Evolutionary conservation across 345 rosid species (phyloP).

Genomic region (Gossypium mustelinum): DNA sequence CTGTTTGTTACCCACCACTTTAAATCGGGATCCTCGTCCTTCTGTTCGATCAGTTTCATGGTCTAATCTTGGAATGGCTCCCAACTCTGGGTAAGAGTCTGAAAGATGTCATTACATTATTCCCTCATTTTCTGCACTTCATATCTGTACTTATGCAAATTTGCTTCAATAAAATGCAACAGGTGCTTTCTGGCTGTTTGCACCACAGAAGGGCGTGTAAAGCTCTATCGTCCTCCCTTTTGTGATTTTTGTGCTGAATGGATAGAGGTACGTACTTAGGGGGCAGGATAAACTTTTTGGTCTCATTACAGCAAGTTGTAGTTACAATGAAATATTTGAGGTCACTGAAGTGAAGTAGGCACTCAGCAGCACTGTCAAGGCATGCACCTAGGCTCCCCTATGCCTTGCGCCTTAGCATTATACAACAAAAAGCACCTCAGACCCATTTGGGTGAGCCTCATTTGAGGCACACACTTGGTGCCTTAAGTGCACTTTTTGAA

Average conservation of each 20-base stretch:
- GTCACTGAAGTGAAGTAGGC: background rate
- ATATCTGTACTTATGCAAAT: background rate
- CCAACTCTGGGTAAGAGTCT: slow-evolving; percentile 59
- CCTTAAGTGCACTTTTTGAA: too few relatives aligned
- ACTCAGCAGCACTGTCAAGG: too few relatives aligned
- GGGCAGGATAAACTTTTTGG: slow-evolving; percentile 2
- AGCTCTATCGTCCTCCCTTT: slow-evolving; percentile 78
- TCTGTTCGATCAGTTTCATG: slow-evolving; percentile 80
- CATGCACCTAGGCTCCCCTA: too few relatives aligned
- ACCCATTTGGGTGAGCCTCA: too few relatives aligned
- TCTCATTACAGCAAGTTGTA: background rate
- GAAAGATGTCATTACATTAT: background rate
- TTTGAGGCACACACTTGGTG: too few relatives aligned
- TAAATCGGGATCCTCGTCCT: slow-evolving; percentile 64
- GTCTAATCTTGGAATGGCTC: slow-evolving; percentile 91
- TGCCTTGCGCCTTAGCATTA: too few relatives aligned
- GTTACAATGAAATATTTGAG: slow-evolving; percentile 2
- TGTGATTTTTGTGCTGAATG: slow-evolving; percentile 86
- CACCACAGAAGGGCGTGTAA: slow-evolving; percentile 74
- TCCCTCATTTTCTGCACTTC: background rate
- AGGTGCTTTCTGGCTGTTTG: slow-evolving; percentile 93
- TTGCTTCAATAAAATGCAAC: background rate
- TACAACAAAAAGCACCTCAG: too few relatives aligned
- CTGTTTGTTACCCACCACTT: slow-evolving; percentile 55
- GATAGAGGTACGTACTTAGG: slow-evolving; percentile 64